Evolutionary conservation across 148 eudicot genomes (phyloP).

Genomic region (Fagopyrum esculentum): DNA sequence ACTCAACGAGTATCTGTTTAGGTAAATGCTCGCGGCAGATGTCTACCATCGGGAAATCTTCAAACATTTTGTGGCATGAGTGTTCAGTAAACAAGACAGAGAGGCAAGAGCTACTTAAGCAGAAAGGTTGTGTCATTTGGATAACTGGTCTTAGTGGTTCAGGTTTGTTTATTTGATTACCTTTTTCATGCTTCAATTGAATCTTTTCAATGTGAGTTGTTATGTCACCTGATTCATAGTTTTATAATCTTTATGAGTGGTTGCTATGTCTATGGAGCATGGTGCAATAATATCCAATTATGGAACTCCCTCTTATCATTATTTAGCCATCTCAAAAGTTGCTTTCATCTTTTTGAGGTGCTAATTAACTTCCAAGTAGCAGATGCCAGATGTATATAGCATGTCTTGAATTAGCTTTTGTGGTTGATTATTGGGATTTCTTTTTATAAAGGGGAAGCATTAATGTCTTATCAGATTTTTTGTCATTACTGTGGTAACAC

Average conservation of each 20-base stretch:
- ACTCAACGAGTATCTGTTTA: conserved; percentile 14
- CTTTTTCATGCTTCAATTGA: background rate
- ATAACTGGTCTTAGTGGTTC: conserved; percentile 99
- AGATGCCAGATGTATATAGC: background rate
- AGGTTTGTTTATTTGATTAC: conserved; percentile 42
- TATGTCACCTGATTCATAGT: conserved; percentile 3
- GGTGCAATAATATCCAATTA: background rate
- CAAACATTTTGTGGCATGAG: conserved; percentile 77
- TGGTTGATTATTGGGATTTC: background rate
- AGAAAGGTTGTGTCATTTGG: conserved; percentile 96
- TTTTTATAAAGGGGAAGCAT: background rate
- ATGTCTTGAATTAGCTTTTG: background rate
- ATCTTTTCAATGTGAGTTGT: background rate
- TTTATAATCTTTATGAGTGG: background rate
- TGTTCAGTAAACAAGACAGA: conserved; percentile 73
- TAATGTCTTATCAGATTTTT: background rate
- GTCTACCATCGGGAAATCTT: conserved; percentile 45
- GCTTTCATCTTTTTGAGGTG: background rate
- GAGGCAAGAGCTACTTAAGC: conserved; percentile 68
- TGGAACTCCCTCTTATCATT: background rate
- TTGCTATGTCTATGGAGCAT: background rate
- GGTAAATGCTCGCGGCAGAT: conserved; percentile 30
- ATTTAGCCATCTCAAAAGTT: background rate
- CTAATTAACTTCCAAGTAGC: background rate
- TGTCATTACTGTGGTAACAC: background rate